phyloP scores from a whole-genome alignment of 352 stramenopile genomes.

The Pythium folliculosum region DNA sequence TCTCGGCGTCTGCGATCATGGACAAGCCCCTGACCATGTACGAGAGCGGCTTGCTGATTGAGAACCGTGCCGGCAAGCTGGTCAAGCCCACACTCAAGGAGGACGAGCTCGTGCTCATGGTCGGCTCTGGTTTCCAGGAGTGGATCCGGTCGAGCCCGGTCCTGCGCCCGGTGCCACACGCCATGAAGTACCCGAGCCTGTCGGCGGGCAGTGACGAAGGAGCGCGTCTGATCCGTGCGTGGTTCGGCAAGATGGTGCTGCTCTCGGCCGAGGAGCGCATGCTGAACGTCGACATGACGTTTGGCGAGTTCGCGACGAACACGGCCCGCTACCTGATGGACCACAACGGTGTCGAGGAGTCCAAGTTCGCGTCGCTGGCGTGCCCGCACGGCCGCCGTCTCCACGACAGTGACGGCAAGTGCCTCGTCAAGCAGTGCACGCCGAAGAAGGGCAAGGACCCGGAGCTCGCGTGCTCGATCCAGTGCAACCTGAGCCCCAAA shows the following conservation, averaged over 20 bases:
- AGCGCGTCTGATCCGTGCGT: conserved; percentile 30
- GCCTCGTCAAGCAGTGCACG: conserved; percentile 33
- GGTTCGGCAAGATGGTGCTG: conserved; percentile 50
- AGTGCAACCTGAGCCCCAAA: conserved; percentile 39
- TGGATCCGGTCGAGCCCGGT: conserved; percentile 32
- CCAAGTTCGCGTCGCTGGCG: conserved; percentile 33
- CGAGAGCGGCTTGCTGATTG: conserved; percentile 35
- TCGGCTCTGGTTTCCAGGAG: conserved; percentile 33
- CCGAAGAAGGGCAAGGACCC: conserved; percentile 29
- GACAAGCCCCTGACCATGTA: conserved; percentile 3
- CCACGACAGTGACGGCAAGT: conserved; percentile 26
- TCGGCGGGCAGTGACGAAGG: not conserved
- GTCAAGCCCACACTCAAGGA: conserved; percentile 34
- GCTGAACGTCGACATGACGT: conserved; percentile 33
- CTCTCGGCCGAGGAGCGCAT: conserved; percentile 29
- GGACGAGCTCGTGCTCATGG: conserved; percentile 44
- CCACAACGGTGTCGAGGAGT: conserved; percentile 11
- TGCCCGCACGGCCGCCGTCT: conserved; percentile 31
- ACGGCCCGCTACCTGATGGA: conserved; percentile 25
- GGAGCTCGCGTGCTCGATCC: conserved; percentile 34
- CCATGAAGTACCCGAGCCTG: conserved; percentile 32
- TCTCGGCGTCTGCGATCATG: not conserved
- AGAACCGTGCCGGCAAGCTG: conserved; percentile 27
- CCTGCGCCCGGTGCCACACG: conserved; percentile 36
- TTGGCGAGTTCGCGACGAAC: conserved; percentile 29